These are phyloP conservation scores for Pestalotiopsis sp. DNA, from an alignment of 2,329 filamentous ascomycete species.

Conservation along the genomic window DNA sequence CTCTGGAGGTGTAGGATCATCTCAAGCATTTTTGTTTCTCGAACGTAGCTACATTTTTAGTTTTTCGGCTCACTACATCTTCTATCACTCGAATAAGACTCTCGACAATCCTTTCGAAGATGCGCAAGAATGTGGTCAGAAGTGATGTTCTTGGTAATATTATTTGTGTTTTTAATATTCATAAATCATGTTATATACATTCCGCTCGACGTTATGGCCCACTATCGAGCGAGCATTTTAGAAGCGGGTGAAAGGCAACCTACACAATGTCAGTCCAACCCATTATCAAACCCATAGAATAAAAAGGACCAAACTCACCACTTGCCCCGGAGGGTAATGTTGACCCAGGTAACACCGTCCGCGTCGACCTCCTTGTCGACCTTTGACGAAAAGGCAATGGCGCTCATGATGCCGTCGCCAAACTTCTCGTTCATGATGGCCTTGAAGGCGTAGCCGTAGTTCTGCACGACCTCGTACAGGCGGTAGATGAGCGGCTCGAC, in stretches of 20 bases:
- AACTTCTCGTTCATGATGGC: slow-evolving; percentile 95
- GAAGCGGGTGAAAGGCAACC: slow-evolving; percentile 34
- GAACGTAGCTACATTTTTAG: no score
- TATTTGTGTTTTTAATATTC: background rate
- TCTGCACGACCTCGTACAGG: slow-evolving; percentile 92
- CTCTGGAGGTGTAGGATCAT: no score
- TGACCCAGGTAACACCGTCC: slow-evolving; percentile 63
- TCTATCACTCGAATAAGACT: no score
- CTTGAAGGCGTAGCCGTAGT: slow-evolving; percentile 96
- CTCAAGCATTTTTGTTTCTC: no score
- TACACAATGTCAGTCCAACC: slow-evolving; percentile 14
- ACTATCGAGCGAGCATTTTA: no score
- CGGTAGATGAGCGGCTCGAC: slow-evolving; percentile 88
- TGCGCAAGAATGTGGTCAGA: no score
- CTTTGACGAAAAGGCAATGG: slow-evolving; percentile 86
- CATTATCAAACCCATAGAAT: no score
- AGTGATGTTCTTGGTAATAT: background rate
- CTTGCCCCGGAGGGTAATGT: slow-evolving; percentile 35
- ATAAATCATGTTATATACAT: background rate
- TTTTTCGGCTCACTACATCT: no score
- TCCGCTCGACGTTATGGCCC: no score
- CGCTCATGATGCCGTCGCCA: slow-evolving; percentile 94
- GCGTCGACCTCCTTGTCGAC: slow-evolving; percentile 93
- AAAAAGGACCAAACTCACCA: no score
- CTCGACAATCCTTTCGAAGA: no score